These are phyloP conservation scores for Leccinum holopus DNA, from an alignment of 1,284 basidiomycete species.

Conservation along the genomic window DNA sequence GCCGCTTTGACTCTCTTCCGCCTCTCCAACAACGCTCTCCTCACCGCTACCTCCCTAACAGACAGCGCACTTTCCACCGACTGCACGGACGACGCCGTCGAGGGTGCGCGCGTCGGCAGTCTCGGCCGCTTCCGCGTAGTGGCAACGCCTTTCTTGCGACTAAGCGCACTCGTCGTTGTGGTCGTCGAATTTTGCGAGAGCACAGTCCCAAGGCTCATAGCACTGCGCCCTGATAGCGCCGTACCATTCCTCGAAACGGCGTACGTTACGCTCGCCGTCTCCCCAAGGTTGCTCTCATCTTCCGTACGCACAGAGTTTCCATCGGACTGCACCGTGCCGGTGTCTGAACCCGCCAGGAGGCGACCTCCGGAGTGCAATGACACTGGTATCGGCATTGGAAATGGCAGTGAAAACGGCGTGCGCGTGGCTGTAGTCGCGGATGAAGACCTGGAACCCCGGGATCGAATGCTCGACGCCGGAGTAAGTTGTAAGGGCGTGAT, in stretches of 20 bases:
- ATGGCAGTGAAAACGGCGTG: background rate
- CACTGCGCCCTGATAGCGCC: conserved; percentile 9
- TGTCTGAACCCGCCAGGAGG: background rate
- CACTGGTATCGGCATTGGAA: background rate
- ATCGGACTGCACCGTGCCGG: background rate
- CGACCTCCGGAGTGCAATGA: background rate
- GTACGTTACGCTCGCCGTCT: background rate
- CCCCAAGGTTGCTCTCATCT: background rate
- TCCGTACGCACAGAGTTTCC: background rate
- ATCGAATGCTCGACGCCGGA: conserved; percentile 7
- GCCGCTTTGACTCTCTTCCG: conserved; percentile 25
- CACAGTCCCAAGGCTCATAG: background rate
- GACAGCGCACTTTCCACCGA: conserved; percentile 33
- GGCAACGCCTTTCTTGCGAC: conserved; percentile 22
- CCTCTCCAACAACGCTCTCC: conserved; percentile 37
- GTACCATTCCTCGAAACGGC: conserved; percentile 17
- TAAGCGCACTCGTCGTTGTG: conserved; percentile 17
- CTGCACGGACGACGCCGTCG: conserved; percentile 33
- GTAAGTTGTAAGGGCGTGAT: conserved; percentile 12
- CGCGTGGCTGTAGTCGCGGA: background rate
- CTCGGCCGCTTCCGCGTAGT: conserved; percentile 28
- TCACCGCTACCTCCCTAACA: conserved; percentile 38
- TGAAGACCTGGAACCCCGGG: conserved; percentile 1
- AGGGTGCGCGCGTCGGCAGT: conserved; percentile 25
- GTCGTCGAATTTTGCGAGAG: conserved; percentile 4